phyloP scores from a whole-genome alignment of 129 eudicot genomes.

The Flaveria trinervia region DNA sequence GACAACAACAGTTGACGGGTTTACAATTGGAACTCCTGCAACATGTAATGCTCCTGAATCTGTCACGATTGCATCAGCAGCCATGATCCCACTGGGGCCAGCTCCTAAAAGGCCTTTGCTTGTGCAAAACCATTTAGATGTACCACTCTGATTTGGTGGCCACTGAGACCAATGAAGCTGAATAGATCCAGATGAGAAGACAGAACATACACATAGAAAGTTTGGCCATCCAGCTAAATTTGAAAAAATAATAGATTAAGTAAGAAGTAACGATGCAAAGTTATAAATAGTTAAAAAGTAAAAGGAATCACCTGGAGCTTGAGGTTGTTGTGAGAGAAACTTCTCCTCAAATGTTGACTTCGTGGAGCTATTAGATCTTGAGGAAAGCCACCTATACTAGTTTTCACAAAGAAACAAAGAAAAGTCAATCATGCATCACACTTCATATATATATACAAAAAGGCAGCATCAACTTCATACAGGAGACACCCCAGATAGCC shows the following conservation, averaged over 20 bases:
- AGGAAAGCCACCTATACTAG: slow-evolving; percentile 99
- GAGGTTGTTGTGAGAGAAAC: slow-evolving; percentile 88
- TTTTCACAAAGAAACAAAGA: slow-evolving; percentile 32
- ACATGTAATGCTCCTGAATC: slow-evolving; percentile 98
- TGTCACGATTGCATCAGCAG: slow-evolving; percentile 97
- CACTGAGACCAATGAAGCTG: slow-evolving; percentile 98
- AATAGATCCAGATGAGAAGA: slow-evolving; percentile 97
- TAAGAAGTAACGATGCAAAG: not conserved
- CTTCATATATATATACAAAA: slow-evolving; percentile 11
- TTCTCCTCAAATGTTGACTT: slow-evolving; percentile 91
- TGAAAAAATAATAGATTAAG: slow-evolving; percentile 9
- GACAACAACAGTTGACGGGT: slow-evolving; percentile 98
- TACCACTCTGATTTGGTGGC: slow-evolving; percentile 63
- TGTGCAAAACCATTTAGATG: slow-evolving; percentile 93
- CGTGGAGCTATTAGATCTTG: slow-evolving; percentile 62
- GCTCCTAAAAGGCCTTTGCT: slow-evolving; percentile 98
- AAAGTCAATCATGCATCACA: slow-evolving; percentile 19
- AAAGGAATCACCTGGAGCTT: slow-evolving; percentile 64
- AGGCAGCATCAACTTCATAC: slow-evolving; percentile 48
- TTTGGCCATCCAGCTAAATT: slow-evolving; percentile 98
- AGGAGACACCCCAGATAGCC: slow-evolving; percentile 97
- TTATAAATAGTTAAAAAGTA: not conserved
- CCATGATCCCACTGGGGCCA: slow-evolving; percentile 99
- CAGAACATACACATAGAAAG: slow-evolving; percentile 96
- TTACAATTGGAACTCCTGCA: slow-evolving; percentile 98